These are phyloP conservation scores for Pseudogymnoascus verrucosus DNA, from an alignment of 2,329 filamentous ascomycete species.

Conservation along the genomic window DNA sequence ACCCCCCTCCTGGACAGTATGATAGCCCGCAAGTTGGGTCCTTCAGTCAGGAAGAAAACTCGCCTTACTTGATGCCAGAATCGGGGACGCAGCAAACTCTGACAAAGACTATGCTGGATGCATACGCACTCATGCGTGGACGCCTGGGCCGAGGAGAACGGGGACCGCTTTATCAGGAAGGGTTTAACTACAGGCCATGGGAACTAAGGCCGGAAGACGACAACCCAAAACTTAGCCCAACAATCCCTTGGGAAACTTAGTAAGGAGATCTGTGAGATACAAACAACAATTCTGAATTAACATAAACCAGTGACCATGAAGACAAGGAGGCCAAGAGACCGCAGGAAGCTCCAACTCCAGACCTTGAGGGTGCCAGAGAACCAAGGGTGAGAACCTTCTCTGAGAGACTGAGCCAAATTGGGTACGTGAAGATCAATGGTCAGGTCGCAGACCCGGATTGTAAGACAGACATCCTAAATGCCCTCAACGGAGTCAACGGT, in stretches of 20 bases:
- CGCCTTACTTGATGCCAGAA: not conserved
- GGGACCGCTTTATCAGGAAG: not conserved
- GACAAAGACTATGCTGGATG: not conserved
- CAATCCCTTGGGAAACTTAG: not conserved
- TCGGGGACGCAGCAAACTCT: not conserved
- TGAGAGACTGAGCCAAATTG: conserved; percentile 10
- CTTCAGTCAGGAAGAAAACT: not conserved
- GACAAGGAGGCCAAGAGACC: not conserved
- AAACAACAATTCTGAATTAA: not conserved
- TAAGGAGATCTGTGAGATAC: not conserved
- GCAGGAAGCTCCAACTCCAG: not conserved
- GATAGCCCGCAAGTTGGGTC: not conserved
- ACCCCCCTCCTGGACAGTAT: not conserved
- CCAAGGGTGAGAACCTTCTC: not conserved
- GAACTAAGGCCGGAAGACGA: not conserved
- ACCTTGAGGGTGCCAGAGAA: not conserved
- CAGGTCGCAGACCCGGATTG: conserved; percentile 26
- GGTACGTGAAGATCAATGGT: conserved; percentile 21
- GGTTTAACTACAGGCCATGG: not conserved
- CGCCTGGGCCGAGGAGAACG: not conserved
- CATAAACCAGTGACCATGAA: not conserved
- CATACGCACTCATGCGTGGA: conserved; percentile 2
- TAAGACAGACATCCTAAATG: conserved; percentile 16
- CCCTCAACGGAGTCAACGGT: conserved; percentile 10
- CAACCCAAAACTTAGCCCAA: not conserved